These are phyloP conservation scores for Aspergillus hiratsukae DNA, from an alignment of 2,329 filamentous ascomycete genomes.

Conservation along the genomic window DNA sequence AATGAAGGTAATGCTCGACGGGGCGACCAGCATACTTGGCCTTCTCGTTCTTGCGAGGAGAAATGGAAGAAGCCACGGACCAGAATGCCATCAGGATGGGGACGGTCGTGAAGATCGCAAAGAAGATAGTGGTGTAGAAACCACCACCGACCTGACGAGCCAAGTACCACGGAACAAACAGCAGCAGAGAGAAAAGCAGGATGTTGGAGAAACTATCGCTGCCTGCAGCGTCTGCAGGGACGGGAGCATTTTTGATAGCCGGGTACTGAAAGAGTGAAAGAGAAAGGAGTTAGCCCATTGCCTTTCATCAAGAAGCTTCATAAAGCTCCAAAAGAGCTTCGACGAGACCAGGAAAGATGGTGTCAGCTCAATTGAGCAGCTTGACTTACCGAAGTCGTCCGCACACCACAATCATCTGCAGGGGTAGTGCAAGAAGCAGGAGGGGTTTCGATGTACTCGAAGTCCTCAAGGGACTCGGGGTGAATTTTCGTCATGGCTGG, in stretches of 20 bases:
- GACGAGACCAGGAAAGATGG: background rate
- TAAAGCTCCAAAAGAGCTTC: background rate
- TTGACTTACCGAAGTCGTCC: slow-evolving; percentile 55
- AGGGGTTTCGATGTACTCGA: slow-evolving; percentile 57
- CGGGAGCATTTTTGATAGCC: slow-evolving; percentile 87
- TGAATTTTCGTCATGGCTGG: slow-evolving; percentile 38
- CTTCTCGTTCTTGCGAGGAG: slow-evolving; percentile 90
- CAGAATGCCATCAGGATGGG: slow-evolving; percentile 81
- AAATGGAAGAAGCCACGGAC: slow-evolving; percentile 72
- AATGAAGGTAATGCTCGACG: slow-evolving; percentile 74
- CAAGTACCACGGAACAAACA: slow-evolving; percentile 71
- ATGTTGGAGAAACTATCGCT: slow-evolving; percentile 83
- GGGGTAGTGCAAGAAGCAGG: slow-evolving; percentile 51
- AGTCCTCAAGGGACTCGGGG: slow-evolving; percentile 45
- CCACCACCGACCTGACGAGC: slow-evolving; percentile 81
- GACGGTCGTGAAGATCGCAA: slow-evolving; percentile 70
- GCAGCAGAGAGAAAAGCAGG: slow-evolving; percentile 65
- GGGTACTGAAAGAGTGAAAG: slow-evolving; percentile 57
- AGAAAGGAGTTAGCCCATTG: slow-evolving; percentile 11
- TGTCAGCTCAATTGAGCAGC: slow-evolving; percentile 7
- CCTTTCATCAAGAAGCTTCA: slow-evolving; percentile 3
- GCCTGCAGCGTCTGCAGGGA: slow-evolving; percentile 83
- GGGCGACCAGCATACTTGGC: slow-evolving; percentile 78
- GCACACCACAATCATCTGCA: slow-evolving; percentile 55
- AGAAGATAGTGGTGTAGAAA: slow-evolving; percentile 81